Base-by-base conservation (phyloP, 768 basidiomycete genomes). In the Xanthoconium stramineum region DNA sequence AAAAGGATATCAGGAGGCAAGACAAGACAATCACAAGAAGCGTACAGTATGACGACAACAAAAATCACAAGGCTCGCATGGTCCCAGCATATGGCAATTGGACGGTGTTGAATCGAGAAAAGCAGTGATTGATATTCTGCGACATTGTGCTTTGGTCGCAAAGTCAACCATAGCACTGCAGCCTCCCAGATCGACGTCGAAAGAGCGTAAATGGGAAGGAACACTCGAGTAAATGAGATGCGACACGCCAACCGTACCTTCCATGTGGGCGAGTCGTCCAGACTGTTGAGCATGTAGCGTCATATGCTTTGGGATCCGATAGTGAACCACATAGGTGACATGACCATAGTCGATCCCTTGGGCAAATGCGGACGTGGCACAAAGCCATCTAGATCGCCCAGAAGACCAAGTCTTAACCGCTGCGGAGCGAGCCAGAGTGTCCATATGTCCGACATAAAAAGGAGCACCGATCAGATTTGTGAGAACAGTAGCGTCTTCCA, bases 271-370 rank as follows among this genome's bases (percentile, higher is more conserved):
- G 1, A 53, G 51, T 14, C 24, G n/a, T 4, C 56, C 52, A 44
- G 52, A 48, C 8, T 57, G 56, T 24, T 58, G 53, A 15, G 57
- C 40, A 10, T 58, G 7, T 0, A 58, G 36, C 0, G 40, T 58
- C 8, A 45, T 50, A 12, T 58, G 57, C 57, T 58, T 58, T 1
- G 47, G 52, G 2, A 58, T 36, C 1, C 42, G 35, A n/a, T 32
- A 55, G n/a, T 55, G 57, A 4, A 58, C 3, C 5, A 58, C 48
- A 12, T 24, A 55, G 6, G 53, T 50, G 1, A 58, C 36, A 19
- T 55, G 42, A 0, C 57, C 6, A 1, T 58, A 58, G 10, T 55
- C 43, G 28, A 24, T 24, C 4, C 57, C 57, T 19, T 58, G 57
- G 1, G 57, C 53, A 24, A 58, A 58, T 0, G 53, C 43, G 0